Conservation (phyloP, 1,284 basidiomycete species). For the Moniliella sp. region DNA sequence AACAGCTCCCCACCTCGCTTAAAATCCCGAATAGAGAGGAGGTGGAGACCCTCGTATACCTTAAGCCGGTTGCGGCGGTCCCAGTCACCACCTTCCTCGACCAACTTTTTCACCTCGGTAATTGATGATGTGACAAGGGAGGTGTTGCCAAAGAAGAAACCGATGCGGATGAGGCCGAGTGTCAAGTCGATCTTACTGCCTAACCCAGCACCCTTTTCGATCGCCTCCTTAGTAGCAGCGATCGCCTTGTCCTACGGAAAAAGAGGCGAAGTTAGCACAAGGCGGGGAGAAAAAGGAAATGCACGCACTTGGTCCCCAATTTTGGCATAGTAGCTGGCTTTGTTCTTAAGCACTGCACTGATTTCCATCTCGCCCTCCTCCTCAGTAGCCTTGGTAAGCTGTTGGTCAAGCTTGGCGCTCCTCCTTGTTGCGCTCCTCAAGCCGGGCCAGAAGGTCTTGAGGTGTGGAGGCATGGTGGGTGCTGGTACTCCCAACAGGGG, state of each 20-base stretch:
- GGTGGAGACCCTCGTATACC: constrained; percentile 72
- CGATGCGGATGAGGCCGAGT: constrained; percentile 67
- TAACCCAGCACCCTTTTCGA: constrained; percentile 76
- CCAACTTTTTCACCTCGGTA: constrained; percentile 58
- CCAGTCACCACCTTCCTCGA: constrained; percentile 94
- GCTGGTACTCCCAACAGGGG: not conserved
- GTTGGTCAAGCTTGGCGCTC: constrained; percentile 56
- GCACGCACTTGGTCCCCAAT: constrained; percentile 62
- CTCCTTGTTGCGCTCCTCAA: constrained; percentile 55
- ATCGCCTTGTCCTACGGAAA: constrained; percentile 32
- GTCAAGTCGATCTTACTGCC: constrained; percentile 82
- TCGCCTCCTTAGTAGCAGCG: constrained; percentile 58
- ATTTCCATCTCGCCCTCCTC: constrained; percentile 84
- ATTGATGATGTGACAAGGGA: constrained; percentile 53
- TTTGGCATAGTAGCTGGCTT: constrained; percentile 62
- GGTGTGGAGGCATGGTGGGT: not conserved
- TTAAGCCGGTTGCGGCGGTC: constrained; percentile 85
- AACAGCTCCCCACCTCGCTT: constrained; percentile 45
- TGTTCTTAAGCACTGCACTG: constrained; percentile 60
- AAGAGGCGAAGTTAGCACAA: not conserved
- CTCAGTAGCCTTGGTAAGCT: constrained; percentile 64
- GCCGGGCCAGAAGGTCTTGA: constrained; percentile 44
- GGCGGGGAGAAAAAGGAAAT: not conserved
- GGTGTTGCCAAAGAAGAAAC: constrained; percentile 71
- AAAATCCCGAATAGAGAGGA: constrained; percentile 56